phyloP scores from a whole-genome alignment of 2,329 filamentous ascomycete species.

The Leptographium radiaticola region DNA sequence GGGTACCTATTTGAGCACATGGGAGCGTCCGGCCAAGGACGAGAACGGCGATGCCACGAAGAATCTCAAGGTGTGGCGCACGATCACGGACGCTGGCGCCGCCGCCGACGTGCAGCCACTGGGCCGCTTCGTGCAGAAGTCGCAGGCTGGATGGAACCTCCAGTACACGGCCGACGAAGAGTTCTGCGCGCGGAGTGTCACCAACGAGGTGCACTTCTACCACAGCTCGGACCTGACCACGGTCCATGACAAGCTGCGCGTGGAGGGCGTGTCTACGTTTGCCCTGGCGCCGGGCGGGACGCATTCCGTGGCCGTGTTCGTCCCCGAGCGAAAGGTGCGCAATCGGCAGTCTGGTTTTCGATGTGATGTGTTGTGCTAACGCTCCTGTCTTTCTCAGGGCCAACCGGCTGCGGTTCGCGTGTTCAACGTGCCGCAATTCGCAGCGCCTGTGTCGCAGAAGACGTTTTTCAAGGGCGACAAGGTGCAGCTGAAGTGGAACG shows the following conservation, averaged over 20 bases:
- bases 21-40: conserved; percentile 88
- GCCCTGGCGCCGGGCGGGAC: conserved; percentile 79
- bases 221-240: conserved; percentile 72
- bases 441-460: conserved; percentile 78
- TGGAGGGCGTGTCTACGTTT: conserved; percentile 84
- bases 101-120: conserved; percentile 54
- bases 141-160: conserved; percentile 89
- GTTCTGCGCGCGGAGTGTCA: conserved; percentile 85
- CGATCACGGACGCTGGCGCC: conserved; percentile 53
- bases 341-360: neutral
- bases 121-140: conserved; percentile 89
- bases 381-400: conserved; percentile 39
- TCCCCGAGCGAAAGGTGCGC: conserved; percentile 87
- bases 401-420: conserved; percentile 90
- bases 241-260: conserved; percentile 90
- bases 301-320: conserved; percentile 85
- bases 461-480: conserved; percentile 99
- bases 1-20: conserved; percentile 89
- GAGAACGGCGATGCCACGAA: conserved; percentile 86
- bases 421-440: conserved; percentile 84
- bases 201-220: conserved; percentile 97
- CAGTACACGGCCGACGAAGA: conserved; percentile 92
- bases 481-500: conserved; percentile 97
- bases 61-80: conserved; percentile 95
- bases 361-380: neutral